Percentiles rank a stretch among this genome's conserved stretches.
Evolutionary conservation across 2,329 filamentous ascomycete genomes (phyloP).

Genomic region (Aspergillus thermomutatus): DNA sequence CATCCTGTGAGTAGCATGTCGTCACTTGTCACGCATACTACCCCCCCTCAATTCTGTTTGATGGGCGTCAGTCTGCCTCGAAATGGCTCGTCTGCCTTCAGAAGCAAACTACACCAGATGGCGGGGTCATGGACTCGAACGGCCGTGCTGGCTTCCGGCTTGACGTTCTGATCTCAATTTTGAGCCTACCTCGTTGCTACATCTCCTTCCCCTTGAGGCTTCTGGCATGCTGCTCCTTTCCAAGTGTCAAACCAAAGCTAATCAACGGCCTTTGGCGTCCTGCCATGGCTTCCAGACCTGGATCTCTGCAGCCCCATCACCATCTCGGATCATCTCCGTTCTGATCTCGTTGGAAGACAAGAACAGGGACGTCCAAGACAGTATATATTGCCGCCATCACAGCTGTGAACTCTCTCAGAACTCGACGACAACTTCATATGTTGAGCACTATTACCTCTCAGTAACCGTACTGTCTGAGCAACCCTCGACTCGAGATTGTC

Average conservation of each 20-base stretch:
- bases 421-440: background rate
- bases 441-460: background rate
- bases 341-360: background rate
- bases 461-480: background rate
- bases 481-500: background rate
- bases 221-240: background rate
- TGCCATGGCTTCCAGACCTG: constrained; percentile 5
- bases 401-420: background rate
- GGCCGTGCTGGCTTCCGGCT: background rate
- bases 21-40: background rate
- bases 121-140: background rate
- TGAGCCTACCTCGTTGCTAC: background rate
- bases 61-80: background rate
- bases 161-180: background rate
- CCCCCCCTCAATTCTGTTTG: background rate
- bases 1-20: background rate
- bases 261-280: constrained; percentile 2
- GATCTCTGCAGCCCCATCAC: constrained; percentile 7
- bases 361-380: background rate
- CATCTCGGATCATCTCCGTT: background rate
- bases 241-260: constrained; percentile 7
- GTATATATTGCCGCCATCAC: constrained; percentile 2
- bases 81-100: background rate
- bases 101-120: background rate
- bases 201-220: background rate